Conservation (phyloP, 2,329 filamentous ascomycete species). For the Fusarium veterinarium region DNA sequence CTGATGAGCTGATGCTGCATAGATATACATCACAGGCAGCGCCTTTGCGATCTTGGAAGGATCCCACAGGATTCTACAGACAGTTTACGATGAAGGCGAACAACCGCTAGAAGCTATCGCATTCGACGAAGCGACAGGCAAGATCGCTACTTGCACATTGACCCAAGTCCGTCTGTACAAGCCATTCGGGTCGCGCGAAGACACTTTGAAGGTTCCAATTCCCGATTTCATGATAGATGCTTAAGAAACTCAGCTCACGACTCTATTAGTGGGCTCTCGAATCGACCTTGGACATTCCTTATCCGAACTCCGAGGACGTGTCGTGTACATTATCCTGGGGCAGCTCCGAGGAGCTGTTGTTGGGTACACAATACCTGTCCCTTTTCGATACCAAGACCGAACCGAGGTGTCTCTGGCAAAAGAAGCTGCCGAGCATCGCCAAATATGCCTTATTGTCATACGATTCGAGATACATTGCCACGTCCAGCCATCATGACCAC, state of each 20-base stretch:
- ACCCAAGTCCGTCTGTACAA: slow-evolving; percentile 79
- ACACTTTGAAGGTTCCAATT: slow-evolving; percentile 75
- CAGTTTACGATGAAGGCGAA: slow-evolving; percentile 86
- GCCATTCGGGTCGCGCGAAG: slow-evolving; percentile 76
- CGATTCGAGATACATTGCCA: slow-evolving; percentile 88
- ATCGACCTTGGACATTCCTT: slow-evolving; percentile 64
- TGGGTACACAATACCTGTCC: slow-evolving; percentile 76
- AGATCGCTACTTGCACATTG: slow-evolving; percentile 81
- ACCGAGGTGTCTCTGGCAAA: slow-evolving; percentile 76
- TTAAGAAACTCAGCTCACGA: slow-evolving; percentile 36
- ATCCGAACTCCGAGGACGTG: slow-evolving; percentile 48
- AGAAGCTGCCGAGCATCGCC: slow-evolving; percentile 76
- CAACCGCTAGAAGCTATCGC: slow-evolving; percentile 77
- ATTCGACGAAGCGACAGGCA: slow-evolving; percentile 84
- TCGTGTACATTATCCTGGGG: slow-evolving; percentile 82
- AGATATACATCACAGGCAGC: slow-evolving; percentile 92
- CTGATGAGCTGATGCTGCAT: slow-evolving; percentile 24
- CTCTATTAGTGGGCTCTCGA: slow-evolving; percentile 70
- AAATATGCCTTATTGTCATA: slow-evolving; percentile 84
- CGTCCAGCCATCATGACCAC: slow-evolving; percentile 80
- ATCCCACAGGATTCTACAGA: slow-evolving; percentile 82
- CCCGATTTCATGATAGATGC: background rate
- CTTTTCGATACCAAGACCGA: slow-evolving; percentile 69
- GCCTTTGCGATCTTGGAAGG: slow-evolving; percentile 86
- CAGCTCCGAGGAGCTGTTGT: slow-evolving; percentile 82